Evolutionary conservation across 2,329 filamentous ascomycete species (phyloP), one percentile per base, ranked within the genome.

Genomic region (Paracamarosporium sp.): DNA sequence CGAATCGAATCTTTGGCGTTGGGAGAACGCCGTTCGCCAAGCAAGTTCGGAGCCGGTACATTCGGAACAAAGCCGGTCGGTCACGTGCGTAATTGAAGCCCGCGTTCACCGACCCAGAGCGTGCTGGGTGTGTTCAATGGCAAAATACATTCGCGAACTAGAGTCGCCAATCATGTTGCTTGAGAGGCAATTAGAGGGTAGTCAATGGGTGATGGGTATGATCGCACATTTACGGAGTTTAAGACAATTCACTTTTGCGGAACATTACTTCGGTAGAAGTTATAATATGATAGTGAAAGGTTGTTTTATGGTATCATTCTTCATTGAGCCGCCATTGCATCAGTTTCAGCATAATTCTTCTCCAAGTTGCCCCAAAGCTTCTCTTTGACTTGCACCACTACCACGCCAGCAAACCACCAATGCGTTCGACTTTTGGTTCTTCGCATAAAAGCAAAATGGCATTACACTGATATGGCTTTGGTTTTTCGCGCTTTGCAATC

Each of bases 11-110:
- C 27, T 28, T 41, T 53, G 51, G 38, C 36, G 41, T 33, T 38
- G 53, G 31, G 48, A 52, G 35, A 43, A 25, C 40, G 40, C 17
- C 33, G 48, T 53, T 40, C 45, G 57, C 53, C 57, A 56, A 56
- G 53, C 22, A 53, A 46, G 40, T 50, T 45, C 47, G 47, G 47
- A 50, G 47, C 47, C 47, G 47, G 24, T 28, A n/a, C 24, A 36
- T 48, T n/a, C 47, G 47, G 47, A 38, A 25, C 28, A 13, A 24
- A 4, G 13, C n/a, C 24, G 5, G 33, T 15, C 28, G 47, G 47
- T 50, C 47, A 50, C 47, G 47, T 50, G 47, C 15, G 47, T n/a
- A 13, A 20, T 35, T 3, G 33, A 5, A 35, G 22, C 33, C 47
- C 40, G 24, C 15, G 7, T 35, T 13, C 6, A 24, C 12, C 3